Base-by-base conservation (phyloP, 169 alveolate genomes). In the Plasmodium falciparum region DNA sequence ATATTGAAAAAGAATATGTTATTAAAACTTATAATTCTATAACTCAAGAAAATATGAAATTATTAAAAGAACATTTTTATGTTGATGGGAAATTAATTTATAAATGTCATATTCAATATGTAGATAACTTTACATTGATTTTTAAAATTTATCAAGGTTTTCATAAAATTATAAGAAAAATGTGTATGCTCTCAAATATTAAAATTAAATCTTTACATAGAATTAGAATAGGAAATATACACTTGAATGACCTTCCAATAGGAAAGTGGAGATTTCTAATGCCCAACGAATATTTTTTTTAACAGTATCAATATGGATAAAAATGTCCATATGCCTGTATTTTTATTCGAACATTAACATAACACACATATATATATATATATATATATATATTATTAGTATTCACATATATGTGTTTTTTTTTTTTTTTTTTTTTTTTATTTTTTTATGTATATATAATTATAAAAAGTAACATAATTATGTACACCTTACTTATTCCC, bases 211-310 rank as follows among this genome's bases (percentile, higher is more conserved):
- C 90, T 29, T 83, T 89, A 33, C 93, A 89, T 59, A 72, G 93
- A 49, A 47, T 33, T 50, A 43, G 88, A 45, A 74, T 89, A 17
- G 93, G 93, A 5, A 52, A 52, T 29, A 58, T 89, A 24, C 91
- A 70, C 73, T 69, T 89, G 47, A 86, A 86, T 5, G 72, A 73
- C 9, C 66, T 89, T 39, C 93, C 93, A 43, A 50, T 47, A 9
- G 93, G 93, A n/a, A 83, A 86, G 50, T 89, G 93, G 93, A 67
- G 93, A 43, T 80, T 86, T 45, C 93, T 89, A 49, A 86, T 83
- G 88, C 93, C 89, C 69, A 74, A 89, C 50, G 93, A 89, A 52
- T 80, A 58, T 76, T 89, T 89, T 66, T 76, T 66, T 72, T 59
- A 52, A 69, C 56, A 39, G 2, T 33, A 22, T 72, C 45, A 15